phyloP scores from a whole-genome alignment of 1,284 basidiomycete genomes.

The Meripilus lineatus region DNA sequence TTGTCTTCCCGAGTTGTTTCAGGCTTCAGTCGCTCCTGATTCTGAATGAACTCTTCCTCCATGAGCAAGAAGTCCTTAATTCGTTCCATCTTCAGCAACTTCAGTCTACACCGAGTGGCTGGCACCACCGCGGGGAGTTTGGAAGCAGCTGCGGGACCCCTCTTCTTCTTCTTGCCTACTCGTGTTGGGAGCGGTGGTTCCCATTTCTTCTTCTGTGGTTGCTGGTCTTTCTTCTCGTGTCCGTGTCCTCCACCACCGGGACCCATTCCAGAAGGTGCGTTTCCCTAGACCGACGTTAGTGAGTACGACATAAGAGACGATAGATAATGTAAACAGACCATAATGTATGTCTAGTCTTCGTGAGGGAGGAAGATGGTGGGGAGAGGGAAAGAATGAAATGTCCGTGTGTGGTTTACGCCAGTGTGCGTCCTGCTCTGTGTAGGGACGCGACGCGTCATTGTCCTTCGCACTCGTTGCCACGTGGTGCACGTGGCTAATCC shows the following conservation, averaged over 20 bases:
- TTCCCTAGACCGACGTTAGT: constrained; percentile 50
- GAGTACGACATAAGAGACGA: background rate
- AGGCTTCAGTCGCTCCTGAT: constrained; percentile 88
- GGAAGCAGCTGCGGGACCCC: constrained; percentile 86
- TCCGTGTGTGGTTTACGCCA: no score
- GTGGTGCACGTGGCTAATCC: constrained; percentile 14
- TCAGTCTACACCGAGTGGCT: constrained; percentile 93
- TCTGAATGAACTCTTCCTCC: constrained; percentile 97
- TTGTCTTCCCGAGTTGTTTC: constrained; percentile 86
- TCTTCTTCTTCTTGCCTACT: constrained; percentile 95
- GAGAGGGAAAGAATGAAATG: background rate
- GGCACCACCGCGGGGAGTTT: constrained; percentile 94
- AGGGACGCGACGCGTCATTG: constrained; percentile 67
- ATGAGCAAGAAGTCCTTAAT: constrained; percentile 98
- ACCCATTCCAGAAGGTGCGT: constrained; percentile 70
- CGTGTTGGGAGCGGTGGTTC: constrained; percentile 97
- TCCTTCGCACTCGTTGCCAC: constrained; percentile 7
- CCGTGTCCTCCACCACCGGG: constrained; percentile 35
- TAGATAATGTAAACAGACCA: constrained; percentile 1
- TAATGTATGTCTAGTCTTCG: constrained; percentile 1
- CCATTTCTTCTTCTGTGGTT: constrained; percentile 93
- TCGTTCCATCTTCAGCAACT: constrained; percentile 94
- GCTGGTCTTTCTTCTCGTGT: constrained; percentile 65
- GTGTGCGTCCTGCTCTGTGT: no score
- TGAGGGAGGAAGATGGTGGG: constrained; percentile 3